Conservation (phyloP, 805 yeast genomes). For the Kluyveromyces aestuarii region DNA sequence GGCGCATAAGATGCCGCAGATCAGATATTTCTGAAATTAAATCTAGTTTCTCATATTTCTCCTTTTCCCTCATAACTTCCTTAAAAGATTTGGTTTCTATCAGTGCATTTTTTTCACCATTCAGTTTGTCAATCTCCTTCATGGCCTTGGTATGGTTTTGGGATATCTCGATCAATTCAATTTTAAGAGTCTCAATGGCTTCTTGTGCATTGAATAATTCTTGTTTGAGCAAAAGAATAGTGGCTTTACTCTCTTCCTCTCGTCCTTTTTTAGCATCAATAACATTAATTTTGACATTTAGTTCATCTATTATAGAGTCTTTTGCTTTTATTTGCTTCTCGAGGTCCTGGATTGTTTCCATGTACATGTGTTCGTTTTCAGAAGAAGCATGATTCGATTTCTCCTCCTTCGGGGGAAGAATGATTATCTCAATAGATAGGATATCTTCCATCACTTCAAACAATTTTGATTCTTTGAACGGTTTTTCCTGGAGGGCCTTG, state of each 20-base stretch:
- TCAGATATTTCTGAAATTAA: conserved; percentile 38
- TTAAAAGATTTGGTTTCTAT: conserved; percentile 27
- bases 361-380: conserved; percentile 4
- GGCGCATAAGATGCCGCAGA: conserved; percentile 29
- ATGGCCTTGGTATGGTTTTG: conserved; percentile 10
- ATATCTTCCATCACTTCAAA: neutral
- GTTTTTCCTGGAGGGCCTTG: neutral
- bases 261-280: conserved; percentile 36
- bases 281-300: conserved; percentile 36
- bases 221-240: conserved; percentile 5
- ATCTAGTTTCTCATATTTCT: conserved; percentile 27
- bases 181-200: conserved; percentile 11
- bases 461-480: neutral
- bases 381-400: neutral
- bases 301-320: conserved; percentile 31
- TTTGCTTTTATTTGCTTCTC: conserved; percentile 4
- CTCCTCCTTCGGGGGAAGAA: neutral
- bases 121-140: conserved; percentile 18
- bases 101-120: conserved; percentile 17
- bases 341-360: neutral
- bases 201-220: conserved; percentile 17
- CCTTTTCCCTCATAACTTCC: conserved; percentile 28
- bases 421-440: neutral
- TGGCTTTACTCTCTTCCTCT: conserved; percentile 20
- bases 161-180: conserved; percentile 9